phyloP scores from a whole-genome alignment of 2,329 filamentous ascomycete genomes.

The Colletotrichum godetiae region DNA sequence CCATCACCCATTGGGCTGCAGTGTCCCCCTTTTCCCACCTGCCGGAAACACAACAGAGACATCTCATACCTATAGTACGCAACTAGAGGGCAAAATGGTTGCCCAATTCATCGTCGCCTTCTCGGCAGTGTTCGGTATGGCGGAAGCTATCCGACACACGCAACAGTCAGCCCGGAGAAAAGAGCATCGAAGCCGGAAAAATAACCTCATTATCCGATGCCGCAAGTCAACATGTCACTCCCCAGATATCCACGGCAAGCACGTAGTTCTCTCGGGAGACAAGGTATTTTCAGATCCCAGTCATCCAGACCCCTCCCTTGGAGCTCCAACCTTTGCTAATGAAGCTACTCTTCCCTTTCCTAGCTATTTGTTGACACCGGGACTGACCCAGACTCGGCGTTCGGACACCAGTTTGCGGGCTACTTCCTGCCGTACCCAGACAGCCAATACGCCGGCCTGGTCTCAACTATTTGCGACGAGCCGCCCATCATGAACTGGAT shows the following conservation, averaged over 20 bases:
- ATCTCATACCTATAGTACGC: neutral
- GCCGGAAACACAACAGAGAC: neutral
- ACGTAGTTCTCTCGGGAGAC: neutral
- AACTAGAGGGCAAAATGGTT: neutral
- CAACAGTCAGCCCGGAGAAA: neutral
- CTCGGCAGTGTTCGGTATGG: neutral
- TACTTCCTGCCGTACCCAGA: conserved; percentile 70
- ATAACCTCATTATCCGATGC: neutral
- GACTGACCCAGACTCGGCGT: conserved; percentile 39
- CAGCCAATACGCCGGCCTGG: conserved; percentile 56
- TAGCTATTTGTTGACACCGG: neutral
- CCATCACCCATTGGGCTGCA: neutral
- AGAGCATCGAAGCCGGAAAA: neutral
- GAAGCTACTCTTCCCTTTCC: neutral
- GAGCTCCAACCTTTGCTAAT: neutral
- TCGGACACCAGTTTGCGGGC: conserved; percentile 64
- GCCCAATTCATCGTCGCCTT: neutral
- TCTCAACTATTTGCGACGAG: conserved; percentile 60
- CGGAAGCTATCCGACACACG: neutral
- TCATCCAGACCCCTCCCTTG: neutral
- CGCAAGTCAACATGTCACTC: neutral
- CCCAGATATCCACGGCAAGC: neutral
- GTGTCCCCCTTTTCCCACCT: neutral
- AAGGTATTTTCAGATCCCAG: neutral
- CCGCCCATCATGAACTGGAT: conserved; percentile 65